Conservation (phyloP, 768 basidiomycete genomes). For the Piloderma croceum region DNA sequence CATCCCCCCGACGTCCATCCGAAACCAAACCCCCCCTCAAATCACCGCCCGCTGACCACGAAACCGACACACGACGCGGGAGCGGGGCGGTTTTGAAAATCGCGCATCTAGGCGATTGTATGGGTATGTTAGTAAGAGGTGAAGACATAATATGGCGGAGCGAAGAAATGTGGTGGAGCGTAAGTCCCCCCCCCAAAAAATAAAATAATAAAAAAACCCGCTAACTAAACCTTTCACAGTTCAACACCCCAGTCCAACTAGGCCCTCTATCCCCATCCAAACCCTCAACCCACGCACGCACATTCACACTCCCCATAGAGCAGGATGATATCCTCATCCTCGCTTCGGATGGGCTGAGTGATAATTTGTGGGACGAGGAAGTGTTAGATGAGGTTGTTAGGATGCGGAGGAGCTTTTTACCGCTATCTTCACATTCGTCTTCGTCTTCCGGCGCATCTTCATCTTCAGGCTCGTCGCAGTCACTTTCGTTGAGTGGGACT, state of each 20-base stretch:
- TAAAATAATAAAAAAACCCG: no score
- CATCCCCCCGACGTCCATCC: slow-evolving; percentile 4
- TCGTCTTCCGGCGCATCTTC: not conserved
- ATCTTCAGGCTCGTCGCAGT: not conserved
- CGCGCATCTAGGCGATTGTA: slow-evolving; percentile 84
- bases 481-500: slow-evolving; percentile 1
- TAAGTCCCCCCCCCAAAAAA: no score
- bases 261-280: slow-evolving; percentile 56
- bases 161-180: slow-evolving; percentile 90
- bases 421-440: not conserved
- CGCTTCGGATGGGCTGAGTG: slow-evolving; percentile 74
- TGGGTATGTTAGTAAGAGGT: slow-evolving; percentile 79
- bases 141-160: slow-evolving; percentile 79
- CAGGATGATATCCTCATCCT: slow-evolving; percentile 76
- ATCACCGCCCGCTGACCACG: no score
- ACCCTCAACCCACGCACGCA: slow-evolving; percentile 58
- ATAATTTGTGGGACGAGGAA: slow-evolving; percentile 88
- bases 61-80: slow-evolving; percentile 19
- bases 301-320: slow-evolving; percentile 63
- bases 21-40: slow-evolving; percentile 34
- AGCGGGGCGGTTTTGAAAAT: slow-evolving; percentile 66
- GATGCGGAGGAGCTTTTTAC: slow-evolving; percentile 40
- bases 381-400: slow-evolving; percentile 74
- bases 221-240: slow-evolving; percentile 23
- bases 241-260: slow-evolving; percentile 63